Conservation (phyloP, 2,329 filamentous ascomycete species). For the Pseudopyrenochaeta lycopersici region DNA sequence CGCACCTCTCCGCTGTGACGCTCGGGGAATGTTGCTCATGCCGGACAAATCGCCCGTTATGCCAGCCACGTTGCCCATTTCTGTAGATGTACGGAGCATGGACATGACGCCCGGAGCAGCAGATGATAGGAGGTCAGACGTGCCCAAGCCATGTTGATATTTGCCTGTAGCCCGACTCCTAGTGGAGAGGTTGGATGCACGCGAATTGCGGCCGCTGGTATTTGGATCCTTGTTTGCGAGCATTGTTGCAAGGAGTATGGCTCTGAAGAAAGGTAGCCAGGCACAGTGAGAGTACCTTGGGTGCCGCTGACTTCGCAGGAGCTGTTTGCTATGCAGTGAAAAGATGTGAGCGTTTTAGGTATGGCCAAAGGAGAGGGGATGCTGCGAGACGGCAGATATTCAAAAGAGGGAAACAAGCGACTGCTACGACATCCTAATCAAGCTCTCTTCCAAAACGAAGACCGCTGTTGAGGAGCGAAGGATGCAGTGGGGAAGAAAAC, state of each 20-base stretch:
- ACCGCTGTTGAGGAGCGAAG: slow-evolving; percentile 22
- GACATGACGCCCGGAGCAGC: slow-evolving; percentile 53
- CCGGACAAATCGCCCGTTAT: slow-evolving; percentile 49
- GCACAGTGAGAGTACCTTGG: neutral
- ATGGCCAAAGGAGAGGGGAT: slow-evolving; percentile 28
- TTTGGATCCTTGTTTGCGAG: slow-evolving; percentile 55
- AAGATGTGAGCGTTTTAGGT: slow-evolving; percentile 25
- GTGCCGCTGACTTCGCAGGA: slow-evolving; percentile 1
- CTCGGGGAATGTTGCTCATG: slow-evolving; percentile 49
- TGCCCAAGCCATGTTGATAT: slow-evolving; percentile 32
- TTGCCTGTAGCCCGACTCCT: slow-evolving; percentile 46
- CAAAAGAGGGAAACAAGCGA: slow-evolving; percentile 28
- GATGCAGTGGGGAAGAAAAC: slow-evolving; percentile 16
- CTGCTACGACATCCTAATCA: slow-evolving; percentile 19
- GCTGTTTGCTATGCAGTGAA: slow-evolving; percentile 14
- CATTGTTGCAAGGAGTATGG: slow-evolving; percentile 40
- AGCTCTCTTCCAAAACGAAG: slow-evolving; percentile 21
- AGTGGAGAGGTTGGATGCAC: slow-evolving; percentile 56
- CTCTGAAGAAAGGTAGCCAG: neutral
- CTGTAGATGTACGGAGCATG: slow-evolving; percentile 61
- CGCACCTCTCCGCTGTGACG: slow-evolving; percentile 40
- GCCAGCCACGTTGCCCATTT: slow-evolving; percentile 56
- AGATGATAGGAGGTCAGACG: slow-evolving; percentile 43
- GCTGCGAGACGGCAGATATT: slow-evolving; percentile 25
- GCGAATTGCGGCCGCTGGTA: slow-evolving; percentile 57